phyloP scores from a whole-genome alignment of 345 rosid species.

The Reutealis trisperma region DNA sequence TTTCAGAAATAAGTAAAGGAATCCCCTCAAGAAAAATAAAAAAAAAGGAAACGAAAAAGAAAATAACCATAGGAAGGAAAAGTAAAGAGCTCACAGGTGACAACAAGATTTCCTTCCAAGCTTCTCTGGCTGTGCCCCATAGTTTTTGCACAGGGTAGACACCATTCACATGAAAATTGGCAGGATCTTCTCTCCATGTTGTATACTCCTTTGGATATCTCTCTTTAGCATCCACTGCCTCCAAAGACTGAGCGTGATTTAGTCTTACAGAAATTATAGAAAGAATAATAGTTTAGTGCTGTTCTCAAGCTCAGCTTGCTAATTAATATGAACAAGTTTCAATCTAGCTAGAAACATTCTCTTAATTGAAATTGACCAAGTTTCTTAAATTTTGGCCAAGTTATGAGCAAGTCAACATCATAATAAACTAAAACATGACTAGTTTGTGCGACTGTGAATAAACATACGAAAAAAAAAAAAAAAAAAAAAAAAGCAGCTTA shows the following conservation, averaged over 20 bases:
- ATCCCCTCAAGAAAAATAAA: neutral
- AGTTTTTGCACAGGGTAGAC: constrained; percentile 54
- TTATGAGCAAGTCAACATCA: neutral
- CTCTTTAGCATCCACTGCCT: constrained; percentile 70
- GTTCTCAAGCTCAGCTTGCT: constrained; percentile 9
- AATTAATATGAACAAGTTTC: constrained; percentile 5
- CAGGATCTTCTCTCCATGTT: constrained; percentile 65
- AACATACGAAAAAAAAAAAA: neutral
- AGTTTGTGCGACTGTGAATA: neutral
- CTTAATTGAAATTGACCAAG: neutral
- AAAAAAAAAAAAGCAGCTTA: neutral
- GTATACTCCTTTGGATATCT: constrained; percentile 52
- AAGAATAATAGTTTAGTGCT: neutral
- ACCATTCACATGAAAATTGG: constrained; percentile 58
- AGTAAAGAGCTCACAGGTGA: constrained; percentile 43
- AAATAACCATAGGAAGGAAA: neutral
- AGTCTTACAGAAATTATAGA: constrained; percentile 25
- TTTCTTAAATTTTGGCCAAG: neutral
- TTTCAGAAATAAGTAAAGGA: neutral
- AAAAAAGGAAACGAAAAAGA: too few relatives aligned
- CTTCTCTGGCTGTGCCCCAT: constrained; percentile 62
- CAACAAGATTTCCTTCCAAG: constrained; percentile 62
- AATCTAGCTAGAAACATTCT: neutral
- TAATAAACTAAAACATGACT: constrained; percentile 5
- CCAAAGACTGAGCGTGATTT: constrained; percentile 53